Base-by-base conservation (phyloP, 805 yeast genomes). In the Wickerhamomyces rabaulensis region DNA sequence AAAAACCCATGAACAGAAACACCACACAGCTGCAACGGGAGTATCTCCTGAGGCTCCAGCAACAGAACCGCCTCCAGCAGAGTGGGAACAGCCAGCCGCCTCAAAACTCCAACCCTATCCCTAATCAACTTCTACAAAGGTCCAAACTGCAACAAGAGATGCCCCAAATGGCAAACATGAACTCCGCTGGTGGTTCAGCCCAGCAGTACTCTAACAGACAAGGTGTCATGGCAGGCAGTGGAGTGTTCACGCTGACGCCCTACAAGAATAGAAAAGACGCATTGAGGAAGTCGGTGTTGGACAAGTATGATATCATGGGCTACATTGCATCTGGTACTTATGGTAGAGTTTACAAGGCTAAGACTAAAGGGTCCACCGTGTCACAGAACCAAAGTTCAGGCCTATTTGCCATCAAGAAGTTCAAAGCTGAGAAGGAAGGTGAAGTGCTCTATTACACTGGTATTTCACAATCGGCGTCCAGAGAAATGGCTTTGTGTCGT, bases 241-340 rank as follows among this genome's bases (percentile, higher is more conserved):
- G 71, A 45, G 75, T 78, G 22, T 76, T 79, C 57, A 71, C 84
- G 0, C 70, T 80, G 23, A 78, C 71, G 0, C 82, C 83, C 0
- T 85, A 84, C 60, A 76, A 79, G 53, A 65, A 69, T 20, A 71
- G 92, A 37, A 77, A 79, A 58, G 96, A 89, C 60, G 64, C 75
- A 22, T 66, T 77, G 13, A 68, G 96, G 44, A 74, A 79, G 26
- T 81, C 87, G 2, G 96, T 94, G 3, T 68, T 89, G n/a, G 83
- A 84, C 44, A 85, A 84, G 56, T 94, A 91, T 66, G 91, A 85
- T 51, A 84, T 94, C 49, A 67, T 90, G 16, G 99, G 99, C 0
- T 94, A 94, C 65, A 94, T 94, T 48, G 99, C 99, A 1, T 97
- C 99, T 0, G 99, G 99, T 36, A 94, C 99, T 0, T 94, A 94